Evolutionary conservation across 768 basidiomycete genomes (phyloP).

Genomic region (Lentinula sp.): DNA sequence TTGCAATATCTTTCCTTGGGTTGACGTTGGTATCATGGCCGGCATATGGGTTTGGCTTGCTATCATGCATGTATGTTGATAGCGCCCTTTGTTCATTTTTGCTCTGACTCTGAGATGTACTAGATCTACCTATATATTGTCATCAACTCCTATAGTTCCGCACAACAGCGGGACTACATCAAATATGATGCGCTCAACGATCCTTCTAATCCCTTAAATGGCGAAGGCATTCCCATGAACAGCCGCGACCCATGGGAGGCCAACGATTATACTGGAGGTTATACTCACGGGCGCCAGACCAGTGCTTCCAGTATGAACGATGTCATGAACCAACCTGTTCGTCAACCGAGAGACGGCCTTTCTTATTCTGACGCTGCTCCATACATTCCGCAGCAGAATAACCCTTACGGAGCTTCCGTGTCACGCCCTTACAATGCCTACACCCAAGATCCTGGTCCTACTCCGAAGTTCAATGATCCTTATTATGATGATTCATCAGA

Average conservation of each 20-base stretch:
- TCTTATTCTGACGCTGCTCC: slow-evolving; percentile 26
- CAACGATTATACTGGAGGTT: slow-evolving; percentile 28
- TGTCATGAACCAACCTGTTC: slow-evolving; percentile 42
- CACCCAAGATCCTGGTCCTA: slow-evolving; percentile 32
- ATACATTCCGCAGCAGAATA: slow-evolving; percentile 24
- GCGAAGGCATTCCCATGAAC: slow-evolving; percentile 56
- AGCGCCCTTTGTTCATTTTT: slow-evolving; percentile 6
- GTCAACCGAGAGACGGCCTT: slow-evolving; percentile 37
- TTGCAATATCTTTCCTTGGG: slow-evolving; percentile 90
- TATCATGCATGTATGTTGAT: slow-evolving; percentile 56
- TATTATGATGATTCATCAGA: slow-evolving; percentile 22
- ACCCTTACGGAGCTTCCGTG: slow-evolving; percentile 8
- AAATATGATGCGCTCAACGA: slow-evolving; percentile 74
- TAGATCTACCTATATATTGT: slow-evolving; percentile 46
- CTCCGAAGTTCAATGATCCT: slow-evolving; percentile 28
- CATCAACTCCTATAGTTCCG: slow-evolving; percentile 54
- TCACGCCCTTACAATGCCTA: slow-evolving; percentile 22
- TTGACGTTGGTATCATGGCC: slow-evolving; percentile 87
- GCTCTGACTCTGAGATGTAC: slow-evolving; percentile 3
- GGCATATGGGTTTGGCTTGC: slow-evolving; percentile 79
- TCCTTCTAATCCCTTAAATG: slow-evolving; percentile 41
- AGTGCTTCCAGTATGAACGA: slow-evolving; percentile 54
- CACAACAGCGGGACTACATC: slow-evolving; percentile 75
- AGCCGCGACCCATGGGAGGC: slow-evolving; percentile 71
- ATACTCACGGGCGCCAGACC: slow-evolving; percentile 44